Evolutionary conservation across 2,329 filamentous ascomycete genomes (phyloP), one percentile per base, ranked within the genome.

Genomic region (Epichloe festucae): DNA sequence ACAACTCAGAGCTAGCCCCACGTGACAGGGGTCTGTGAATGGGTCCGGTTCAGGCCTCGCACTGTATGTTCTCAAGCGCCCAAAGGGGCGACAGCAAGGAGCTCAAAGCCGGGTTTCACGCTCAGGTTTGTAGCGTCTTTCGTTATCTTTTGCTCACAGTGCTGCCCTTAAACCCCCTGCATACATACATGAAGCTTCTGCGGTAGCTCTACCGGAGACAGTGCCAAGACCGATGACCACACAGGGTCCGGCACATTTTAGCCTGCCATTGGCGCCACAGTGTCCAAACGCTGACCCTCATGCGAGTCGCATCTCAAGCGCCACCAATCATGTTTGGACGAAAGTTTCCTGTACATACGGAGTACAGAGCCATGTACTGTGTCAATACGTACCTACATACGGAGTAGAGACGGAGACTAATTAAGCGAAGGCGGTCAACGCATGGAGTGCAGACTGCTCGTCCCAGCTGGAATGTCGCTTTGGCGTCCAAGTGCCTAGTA

Each of bases 21-120:
- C 62, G 56, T 63, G 58, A 61, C 61, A 59, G 56, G 59, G 60
- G 54, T 59, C 41, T 27, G n/a, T 19, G 19, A 4, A 51, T 11
- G 38, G 15, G 39, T 19, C 38, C 31, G 12, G 23, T 3, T 15
- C 23, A 12, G 5, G 1, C n/a, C n/a, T 50, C 48, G 34, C 43
- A 53, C 51, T 50, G 51, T 50, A 35, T 35, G 34, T 11, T 36
- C 14, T 6, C 6, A 8, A 3, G 15, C 8, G 36, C 12, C 5
- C 3, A 46, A 11, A 15, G 36, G n/a, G 31, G 6, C 21, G 35
- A 36, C 14, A n/a, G 34, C 10, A 38, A 23, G 12, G 45, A 12
- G 27, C 27, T 31, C 27, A 31, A 8, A 27, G 23, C 23, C 23
- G 23, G 23, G 23, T 27, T 27, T 8, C 23, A 27, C 23, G 5